These are phyloP conservation scores for Scenedesmus sp. DNA, from an alignment of 163 green algal species.

Conservation along the genomic window DNA sequence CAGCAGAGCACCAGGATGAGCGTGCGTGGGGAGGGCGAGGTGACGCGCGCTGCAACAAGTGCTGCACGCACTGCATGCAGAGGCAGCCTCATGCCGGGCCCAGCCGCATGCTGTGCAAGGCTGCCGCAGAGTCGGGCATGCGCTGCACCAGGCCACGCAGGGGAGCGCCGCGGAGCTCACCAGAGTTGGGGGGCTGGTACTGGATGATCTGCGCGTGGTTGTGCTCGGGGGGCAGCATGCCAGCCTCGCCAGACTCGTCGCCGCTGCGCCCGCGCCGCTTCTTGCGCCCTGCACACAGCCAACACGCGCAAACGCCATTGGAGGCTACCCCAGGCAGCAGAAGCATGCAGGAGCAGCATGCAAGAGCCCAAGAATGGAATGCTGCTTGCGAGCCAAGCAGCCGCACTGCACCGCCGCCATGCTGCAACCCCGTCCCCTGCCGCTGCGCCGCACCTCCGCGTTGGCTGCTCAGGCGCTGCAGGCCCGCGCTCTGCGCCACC, in stretches of 20 bases:
- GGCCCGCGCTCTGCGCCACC: constrained; percentile 44
- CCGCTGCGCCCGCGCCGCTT: constrained; percentile 41
- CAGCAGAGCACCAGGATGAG: constrained; percentile 12
- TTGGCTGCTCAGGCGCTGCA: constrained; percentile 28
- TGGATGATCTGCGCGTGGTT: constrained; percentile 60
- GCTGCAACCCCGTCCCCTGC: not conserved
- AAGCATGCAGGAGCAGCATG: not conserved
- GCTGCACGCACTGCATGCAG: not conserved
- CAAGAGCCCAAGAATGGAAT: not conserved
- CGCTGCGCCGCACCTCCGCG: constrained; percentile 12
- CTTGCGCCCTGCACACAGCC: constrained; percentile 34
- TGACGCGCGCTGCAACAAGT: not conserved
- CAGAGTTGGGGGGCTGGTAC: constrained; percentile 44
- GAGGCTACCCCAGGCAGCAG: too few relatives aligned
- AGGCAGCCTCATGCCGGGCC: constrained; percentile 25
- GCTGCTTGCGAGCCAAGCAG: not conserved
- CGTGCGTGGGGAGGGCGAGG: not conserved
- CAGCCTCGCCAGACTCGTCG: constrained; percentile 1
- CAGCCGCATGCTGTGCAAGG: constrained; percentile 53
- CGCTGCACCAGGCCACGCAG: constrained; percentile 39
- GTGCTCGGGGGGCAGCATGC: constrained; percentile 24
- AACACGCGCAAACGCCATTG: not conserved
- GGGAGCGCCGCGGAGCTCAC: constrained; percentile 41
- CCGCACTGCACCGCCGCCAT: not conserved
- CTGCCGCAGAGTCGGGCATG: constrained; percentile 38